Base-by-base conservation (phyloP, 306 rosid species). In the Rosa chinensis region DNA sequence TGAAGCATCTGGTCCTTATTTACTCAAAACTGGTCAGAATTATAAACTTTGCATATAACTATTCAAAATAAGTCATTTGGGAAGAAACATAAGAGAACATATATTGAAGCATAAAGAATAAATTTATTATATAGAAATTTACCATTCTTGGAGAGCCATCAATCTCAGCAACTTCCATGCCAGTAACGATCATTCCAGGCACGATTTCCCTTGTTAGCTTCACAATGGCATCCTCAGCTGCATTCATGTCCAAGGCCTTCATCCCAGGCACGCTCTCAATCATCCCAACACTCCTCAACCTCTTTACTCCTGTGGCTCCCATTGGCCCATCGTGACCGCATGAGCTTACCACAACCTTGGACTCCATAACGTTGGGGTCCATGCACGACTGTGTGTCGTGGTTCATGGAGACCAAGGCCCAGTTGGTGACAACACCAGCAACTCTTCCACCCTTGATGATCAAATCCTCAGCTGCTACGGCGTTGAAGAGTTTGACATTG, bases 311-410 rank as follows among this genome's bases (percentile, higher is more conserved):
- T 0, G 97, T 95, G n/a, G 96, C 99, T 0, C 97, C 98, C 21
- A 95, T 88, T 0, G 99, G 97, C 1, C 99, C 98, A 39, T 95
- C 99, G 2, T 95, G 99, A 6, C 99, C 99, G 4, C 99, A 92
- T 7, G 99, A 92, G 81, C 98, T 95, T 28, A 95, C 98, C 1
- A 92, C 98, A 13, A 95, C 86, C 90, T 95, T 95, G 10, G 98
- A 92, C 86, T 95, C 99, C 99, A 95, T 95, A 44, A 95, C 96
- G 20, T 95, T 92, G 0, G 98, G 98, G 85, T 95, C 98, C 99
- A 92, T 95, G 82, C 99, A 95, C 0, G 96, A 91, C 42, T 95
- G 98, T 1, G 96, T 92, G 85, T 95, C 98, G 3, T 95, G 99
- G 88, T 95, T 95, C 99, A 89, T 87, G 0, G 99, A 92, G 39